These are phyloP conservation scores for Pleurotus citrinopileatus DNA, from an alignment of 768 basidiomycete species.

Conservation along the genomic window DNA sequence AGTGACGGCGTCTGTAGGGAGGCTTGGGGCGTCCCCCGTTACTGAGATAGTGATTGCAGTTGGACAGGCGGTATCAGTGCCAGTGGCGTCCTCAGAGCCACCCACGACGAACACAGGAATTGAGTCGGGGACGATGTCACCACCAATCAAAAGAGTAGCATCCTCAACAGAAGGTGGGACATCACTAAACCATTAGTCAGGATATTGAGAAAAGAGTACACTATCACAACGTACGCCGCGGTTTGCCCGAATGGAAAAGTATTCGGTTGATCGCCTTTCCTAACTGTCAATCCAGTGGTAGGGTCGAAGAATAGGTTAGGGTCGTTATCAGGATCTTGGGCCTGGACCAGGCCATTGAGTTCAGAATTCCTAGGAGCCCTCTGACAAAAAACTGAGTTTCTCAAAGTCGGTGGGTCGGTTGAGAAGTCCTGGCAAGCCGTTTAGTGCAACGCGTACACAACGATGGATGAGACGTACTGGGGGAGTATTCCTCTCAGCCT, in stretches of 20 bases:
- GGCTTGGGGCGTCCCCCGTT: conserved; percentile 24
- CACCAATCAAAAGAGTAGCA: conserved; percentile 12
- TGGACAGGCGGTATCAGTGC: conserved; percentile 17
- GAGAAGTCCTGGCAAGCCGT: conserved; percentile 47
- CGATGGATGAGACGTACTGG: conserved; percentile 29
- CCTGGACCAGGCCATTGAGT: conserved; percentile 47
- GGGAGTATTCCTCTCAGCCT: conserved; percentile 59
- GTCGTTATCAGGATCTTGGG: conserved; percentile 51
- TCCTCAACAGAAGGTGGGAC: not conserved
- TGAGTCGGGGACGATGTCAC: not conserved
- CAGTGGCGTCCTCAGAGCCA: not conserved
- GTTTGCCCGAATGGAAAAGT: conserved; percentile 42
- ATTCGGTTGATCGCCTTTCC: conserved; percentile 44
- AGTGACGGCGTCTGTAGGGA: conserved; percentile 24
- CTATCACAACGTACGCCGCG: conserved; percentile 16
- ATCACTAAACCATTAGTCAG: not conserved
- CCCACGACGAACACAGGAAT: conserved; percentile 9
- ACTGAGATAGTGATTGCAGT: conserved; percentile 35
- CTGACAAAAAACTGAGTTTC: conserved; percentile 60
- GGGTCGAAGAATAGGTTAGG: conserved; percentile 52
- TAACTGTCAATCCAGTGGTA: conserved; percentile 34
- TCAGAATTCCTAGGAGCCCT: conserved; percentile 47
- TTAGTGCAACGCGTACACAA: not conserved
- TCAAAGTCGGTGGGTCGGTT: conserved; percentile 43
- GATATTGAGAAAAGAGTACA: not conserved